Conservation (phyloP, 352 stramenopile species). For the Globisporangium takayamanum region DNA sequence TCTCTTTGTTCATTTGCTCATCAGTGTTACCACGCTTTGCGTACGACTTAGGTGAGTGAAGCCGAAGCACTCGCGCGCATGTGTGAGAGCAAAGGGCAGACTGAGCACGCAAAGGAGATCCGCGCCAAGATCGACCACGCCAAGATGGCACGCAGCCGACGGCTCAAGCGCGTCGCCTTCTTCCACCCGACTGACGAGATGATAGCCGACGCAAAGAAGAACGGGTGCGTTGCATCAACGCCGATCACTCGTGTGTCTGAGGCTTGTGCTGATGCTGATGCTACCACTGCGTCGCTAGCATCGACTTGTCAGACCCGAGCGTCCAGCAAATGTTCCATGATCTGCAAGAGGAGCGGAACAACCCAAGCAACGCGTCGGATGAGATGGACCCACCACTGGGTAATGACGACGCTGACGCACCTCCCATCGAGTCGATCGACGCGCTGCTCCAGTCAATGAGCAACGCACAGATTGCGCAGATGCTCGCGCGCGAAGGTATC, state of each 20-base stretch:
- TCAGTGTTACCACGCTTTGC: not conserved
- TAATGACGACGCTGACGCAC: conserved; percentile 12
- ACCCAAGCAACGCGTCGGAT: conserved; percentile 16
- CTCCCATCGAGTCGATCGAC: conserved; percentile 44
- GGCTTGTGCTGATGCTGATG: not conserved
- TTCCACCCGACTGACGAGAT: conserved; percentile 71
- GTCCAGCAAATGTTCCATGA: conserved; percentile 80
- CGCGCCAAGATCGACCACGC: conserved; percentile 48
- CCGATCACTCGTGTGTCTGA: not conserved
- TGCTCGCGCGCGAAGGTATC: conserved; percentile 59
- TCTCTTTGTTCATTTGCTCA: not conserved
- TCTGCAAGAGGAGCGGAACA: conserved; percentile 56
- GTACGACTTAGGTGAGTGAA: conserved; percentile 41
- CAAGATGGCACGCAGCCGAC: conserved; percentile 34
- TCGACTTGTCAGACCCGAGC: conserved; percentile 64
- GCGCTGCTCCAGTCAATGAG: conserved; percentile 72
- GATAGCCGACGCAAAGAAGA: conserved; percentile 71
- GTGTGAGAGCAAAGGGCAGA: conserved; percentile 62
- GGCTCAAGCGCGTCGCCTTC: conserved; percentile 65
- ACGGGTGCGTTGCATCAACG: conserved; percentile 31
- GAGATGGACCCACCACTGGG: not conserved
- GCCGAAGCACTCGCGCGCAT: conserved; percentile 58
- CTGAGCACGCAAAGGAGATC: conserved; percentile 54
- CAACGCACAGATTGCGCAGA: conserved; percentile 55
- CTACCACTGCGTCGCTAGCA: conserved; percentile 22